These are phyloP conservation scores for Rosa persica DNA, from an alignment of 306 rosid genomes.

Conservation along the genomic window DNA sequence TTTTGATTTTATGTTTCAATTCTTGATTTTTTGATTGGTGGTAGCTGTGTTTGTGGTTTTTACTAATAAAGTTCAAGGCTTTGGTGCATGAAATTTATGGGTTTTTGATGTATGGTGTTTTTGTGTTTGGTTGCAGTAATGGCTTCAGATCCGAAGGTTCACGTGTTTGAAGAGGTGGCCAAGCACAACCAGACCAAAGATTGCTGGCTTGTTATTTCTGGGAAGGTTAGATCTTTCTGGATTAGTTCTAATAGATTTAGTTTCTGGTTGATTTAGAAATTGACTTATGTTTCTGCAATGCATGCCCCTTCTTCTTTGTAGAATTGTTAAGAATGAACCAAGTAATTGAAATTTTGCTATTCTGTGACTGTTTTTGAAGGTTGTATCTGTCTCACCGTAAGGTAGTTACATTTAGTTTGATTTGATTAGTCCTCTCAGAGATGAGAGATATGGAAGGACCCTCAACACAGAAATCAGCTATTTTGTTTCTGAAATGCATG, in stretches of 20 bases:
- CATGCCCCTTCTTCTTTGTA: not conserved
- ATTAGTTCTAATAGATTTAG: not conserved
- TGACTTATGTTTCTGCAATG: not conserved
- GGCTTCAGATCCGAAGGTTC: constrained; percentile 74
- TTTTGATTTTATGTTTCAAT: not conserved
- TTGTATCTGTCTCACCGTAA: not conserved
- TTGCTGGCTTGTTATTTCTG: constrained; percentile 85
- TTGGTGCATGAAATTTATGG: constrained; percentile 30
- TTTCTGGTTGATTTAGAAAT: constrained; percentile 7
- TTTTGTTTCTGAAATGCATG: not conserved
- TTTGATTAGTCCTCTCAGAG: constrained; percentile 1
- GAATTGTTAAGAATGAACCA: not conserved
- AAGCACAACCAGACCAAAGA: constrained; percentile 78
- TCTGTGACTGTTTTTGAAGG: not conserved
- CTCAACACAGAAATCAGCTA: not conserved
- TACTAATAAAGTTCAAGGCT: not conserved
- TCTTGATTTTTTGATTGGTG: constrained; percentile 15
- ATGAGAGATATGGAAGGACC: not conserved
- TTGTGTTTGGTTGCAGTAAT: constrained; percentile 42
- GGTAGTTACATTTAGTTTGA: constrained; percentile 1
- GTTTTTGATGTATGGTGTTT: not conserved
- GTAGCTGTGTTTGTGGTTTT: not conserved
- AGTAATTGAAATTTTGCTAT: not conserved
- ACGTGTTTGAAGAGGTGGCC: constrained; percentile 60
- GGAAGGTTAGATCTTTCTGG: constrained; percentile 63